Evolutionary conservation across 768 basidiomycete genomes (phyloP).

Genomic region (Erythrobasidium yunnanense): DNA sequence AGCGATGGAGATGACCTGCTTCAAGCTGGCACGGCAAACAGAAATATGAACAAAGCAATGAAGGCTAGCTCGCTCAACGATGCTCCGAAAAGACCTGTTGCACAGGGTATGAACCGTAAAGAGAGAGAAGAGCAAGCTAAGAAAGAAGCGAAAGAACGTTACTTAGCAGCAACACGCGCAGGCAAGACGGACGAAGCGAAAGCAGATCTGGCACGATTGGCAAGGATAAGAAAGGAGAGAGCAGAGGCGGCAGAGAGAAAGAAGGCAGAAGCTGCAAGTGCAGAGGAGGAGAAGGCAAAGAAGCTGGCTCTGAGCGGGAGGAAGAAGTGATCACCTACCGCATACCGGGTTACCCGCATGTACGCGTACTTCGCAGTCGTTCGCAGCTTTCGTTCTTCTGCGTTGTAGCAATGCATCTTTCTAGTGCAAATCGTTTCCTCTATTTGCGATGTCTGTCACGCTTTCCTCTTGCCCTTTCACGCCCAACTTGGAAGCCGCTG

Average conservation of each 20-base stretch:
- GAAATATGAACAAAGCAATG: neutral
- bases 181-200: conserved; percentile 90
- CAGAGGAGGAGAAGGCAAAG: conserved; percentile 3
- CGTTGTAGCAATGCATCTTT: no score
- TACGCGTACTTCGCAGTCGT: neutral
- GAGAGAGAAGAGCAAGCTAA: conserved; percentile 85
- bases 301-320: conserved; percentile 11
- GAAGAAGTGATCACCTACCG: neutral
- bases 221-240: conserved; percentile 73
- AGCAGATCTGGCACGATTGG: conserved; percentile 71
- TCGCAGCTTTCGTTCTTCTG: neutral
- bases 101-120: conserved; percentile 21
- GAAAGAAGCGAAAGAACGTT: conserved; percentile 43
- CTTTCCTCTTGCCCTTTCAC: no score
- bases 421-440: no score
- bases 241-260: conserved; percentile 78
- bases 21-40: neutral
- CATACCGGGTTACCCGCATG: neutral
- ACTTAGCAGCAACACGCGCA: conserved; percentile 44
- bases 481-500: no score
- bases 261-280: conserved; percentile 54
- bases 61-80: neutral
- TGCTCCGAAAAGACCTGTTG: neutral
- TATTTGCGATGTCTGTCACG: no score
- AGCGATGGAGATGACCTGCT: conserved; percentile 1